A percentile compares a stretch with the other conserved stretches of the same genome.
Conservation (phyloP, 148 eudicot genomes). For the Pouteria glomerata region DNA sequence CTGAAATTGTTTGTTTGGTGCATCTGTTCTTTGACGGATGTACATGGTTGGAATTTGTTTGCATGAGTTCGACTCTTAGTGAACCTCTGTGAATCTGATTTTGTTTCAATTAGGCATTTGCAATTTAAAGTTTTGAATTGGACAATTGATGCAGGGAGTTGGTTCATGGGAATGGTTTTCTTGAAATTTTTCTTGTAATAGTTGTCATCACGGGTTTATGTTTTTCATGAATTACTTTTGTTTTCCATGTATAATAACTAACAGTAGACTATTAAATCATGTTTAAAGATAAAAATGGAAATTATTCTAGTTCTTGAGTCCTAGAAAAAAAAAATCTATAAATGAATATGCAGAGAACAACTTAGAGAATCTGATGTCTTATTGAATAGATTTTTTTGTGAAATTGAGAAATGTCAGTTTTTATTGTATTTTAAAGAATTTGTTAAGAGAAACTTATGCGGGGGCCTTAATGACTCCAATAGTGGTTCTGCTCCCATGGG, state of each 20-base stretch:
- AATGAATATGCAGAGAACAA: no score
- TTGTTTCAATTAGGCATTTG: background rate
- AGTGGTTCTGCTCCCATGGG: no score
- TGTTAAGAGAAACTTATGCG: no score
- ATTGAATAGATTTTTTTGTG: no score
- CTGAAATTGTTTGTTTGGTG: constrained; percentile 1
- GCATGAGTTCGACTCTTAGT: background rate
- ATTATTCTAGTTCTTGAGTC: background rate
- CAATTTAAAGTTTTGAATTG: background rate
- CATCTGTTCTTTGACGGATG: background rate
- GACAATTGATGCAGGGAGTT: background rate
- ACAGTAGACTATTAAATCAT: background rate
- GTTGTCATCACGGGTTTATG: background rate
- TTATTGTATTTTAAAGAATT: no score
- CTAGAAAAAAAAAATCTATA: no score
- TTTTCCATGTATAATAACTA: background rate
- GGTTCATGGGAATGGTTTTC: background rate
- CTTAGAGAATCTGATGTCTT: no score
- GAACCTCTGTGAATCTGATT: background rate
- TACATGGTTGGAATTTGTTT: background rate
- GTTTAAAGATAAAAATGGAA: no score
- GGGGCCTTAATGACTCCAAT: no score
- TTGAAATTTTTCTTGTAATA: background rate
- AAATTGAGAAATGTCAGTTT: no score
- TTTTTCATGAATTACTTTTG: background rate